Percentiles rank a stretch among this genome's conserved stretches.
phyloP scores from a whole-genome alignment of 305 asterid genomes.

The Fraxinus paxiana region DNA sequence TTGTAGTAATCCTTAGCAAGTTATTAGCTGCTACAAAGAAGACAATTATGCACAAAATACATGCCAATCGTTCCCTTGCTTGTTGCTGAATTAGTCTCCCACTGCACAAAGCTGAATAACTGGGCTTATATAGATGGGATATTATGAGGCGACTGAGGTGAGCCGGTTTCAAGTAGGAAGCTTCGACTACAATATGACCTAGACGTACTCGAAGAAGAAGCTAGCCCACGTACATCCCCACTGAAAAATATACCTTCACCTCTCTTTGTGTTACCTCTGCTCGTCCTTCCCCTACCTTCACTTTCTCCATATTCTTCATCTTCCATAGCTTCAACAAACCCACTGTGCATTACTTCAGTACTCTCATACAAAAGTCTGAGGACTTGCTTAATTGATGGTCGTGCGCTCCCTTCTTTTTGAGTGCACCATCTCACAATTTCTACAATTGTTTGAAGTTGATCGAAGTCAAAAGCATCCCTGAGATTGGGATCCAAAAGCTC shows the following conservation, averaged over 20 bases:
- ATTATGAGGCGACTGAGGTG: conserved; percentile 67
- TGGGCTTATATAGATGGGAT: conserved; percentile 39
- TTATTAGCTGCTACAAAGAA: neutral
- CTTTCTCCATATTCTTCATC: conserved; percentile 52
- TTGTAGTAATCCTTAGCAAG: neutral
- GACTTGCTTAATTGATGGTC: conserved; percentile 96
- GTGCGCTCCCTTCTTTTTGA: conserved; percentile 61
- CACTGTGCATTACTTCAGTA: conserved; percentile 63
- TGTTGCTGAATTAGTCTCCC: neutral
- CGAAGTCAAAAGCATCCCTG: conserved; percentile 60
- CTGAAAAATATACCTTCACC: conserved; percentile 40
- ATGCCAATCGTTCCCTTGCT: neutral
- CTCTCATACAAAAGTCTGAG: conserved; percentile 78
- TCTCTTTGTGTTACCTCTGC: conserved; percentile 44
- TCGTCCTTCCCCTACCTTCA: conserved; percentile 52
- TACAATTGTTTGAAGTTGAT: conserved; percentile 63
- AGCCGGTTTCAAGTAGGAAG: conserved; percentile 71
- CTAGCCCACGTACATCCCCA: conserved; percentile 65
- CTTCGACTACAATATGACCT: conserved; percentile 83
- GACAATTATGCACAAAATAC: neutral
- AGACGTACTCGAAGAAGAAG: conserved; percentile 89
- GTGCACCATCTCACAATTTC: conserved; percentile 76
- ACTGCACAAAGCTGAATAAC: neutral
- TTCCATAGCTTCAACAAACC: conserved; percentile 70
- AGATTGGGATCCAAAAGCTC: conserved; percentile 72